Base-by-base conservation (phyloP, 2,329 filamentous ascomycete species). In the Aspergillus luchuensis region DNA sequence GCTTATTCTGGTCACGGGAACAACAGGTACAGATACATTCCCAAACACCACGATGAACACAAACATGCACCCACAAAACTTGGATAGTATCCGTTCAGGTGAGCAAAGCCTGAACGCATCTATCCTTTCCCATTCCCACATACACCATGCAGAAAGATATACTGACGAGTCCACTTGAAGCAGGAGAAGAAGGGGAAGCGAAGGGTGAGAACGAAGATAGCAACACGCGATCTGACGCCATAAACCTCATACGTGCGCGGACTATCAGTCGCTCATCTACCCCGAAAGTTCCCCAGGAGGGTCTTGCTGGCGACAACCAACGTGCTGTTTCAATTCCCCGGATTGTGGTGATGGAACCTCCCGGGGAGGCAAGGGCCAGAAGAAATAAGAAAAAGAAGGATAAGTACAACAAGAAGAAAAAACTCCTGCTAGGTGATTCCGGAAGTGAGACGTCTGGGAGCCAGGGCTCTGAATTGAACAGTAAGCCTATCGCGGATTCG, bases 211-310 rank as follows among this genome's bases (percentile, higher is more conserved):
- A 28, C 17, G 47, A 62, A 25, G 50, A 60, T 13, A 28, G 54
- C 41, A 61, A 60, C 28, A 52, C 53, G 30, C 66, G 64, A 7
- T 41, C 57, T 19, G 56, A 63, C 52, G 63, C 60, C 6, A 62
- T 67, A 21, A 48, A 51, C 33, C 55, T 67, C 28, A 55, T 68
- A 39, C 62, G 62, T 19, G 45, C 60, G 43, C 49, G 61, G 30
- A 65, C 66, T 15, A 23, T 55, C 33, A 54, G 53, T 50, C 60
- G 65, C 4, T 45, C 57, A 17, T 25, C 33, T 5, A 36, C 33
- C 15, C 43, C 52, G 19, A 55, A 43, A 21, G 39, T 55, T 11
- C 3, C 52, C 13, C 19, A 36, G 13, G 49, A 52, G 15, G 13
- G 17, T 0, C 8, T 15, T 19, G 13, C 15, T 17, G 10, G 7